These are phyloP conservation scores for Trametes cinnabarina DNA, from an alignment of 768 basidiomycete genomes.

Conservation along the genomic window DNA sequence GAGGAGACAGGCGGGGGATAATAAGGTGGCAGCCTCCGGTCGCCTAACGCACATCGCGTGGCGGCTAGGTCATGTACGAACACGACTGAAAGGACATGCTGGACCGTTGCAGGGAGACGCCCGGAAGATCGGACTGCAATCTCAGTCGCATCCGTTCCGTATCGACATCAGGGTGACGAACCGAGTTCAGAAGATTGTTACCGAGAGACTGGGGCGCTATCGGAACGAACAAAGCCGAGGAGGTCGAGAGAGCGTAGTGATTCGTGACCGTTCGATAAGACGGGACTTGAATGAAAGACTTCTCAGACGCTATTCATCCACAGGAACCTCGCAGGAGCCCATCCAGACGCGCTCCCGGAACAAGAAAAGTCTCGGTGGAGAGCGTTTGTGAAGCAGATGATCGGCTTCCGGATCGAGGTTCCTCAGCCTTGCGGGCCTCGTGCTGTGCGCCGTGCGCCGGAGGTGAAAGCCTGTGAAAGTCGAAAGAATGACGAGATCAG, in stretches of 20 bases:
- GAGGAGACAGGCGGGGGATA: conserved; percentile 14
- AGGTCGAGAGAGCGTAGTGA: conserved; percentile 10
- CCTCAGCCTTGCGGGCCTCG: conserved; percentile 17
- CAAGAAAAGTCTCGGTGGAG: conserved; percentile 7
- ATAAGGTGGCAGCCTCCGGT: conserved; percentile 25
- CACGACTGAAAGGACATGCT: conserved; percentile 23
- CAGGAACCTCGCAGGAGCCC: conserved; percentile 9
- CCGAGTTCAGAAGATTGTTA: conserved; percentile 19
- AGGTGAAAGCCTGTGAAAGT: conserved; percentile 11
- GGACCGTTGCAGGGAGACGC: conserved; percentile 19
- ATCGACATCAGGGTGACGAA: conserved; percentile 15
- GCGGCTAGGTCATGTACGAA: conserved; percentile 25
- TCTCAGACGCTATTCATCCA: conserved; percentile 18
- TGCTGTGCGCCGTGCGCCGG: conserved; percentile 7
- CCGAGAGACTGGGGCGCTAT: conserved; percentile 19
- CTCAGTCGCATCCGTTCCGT: conserved; percentile 21
- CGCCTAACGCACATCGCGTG: conserved; percentile 32
- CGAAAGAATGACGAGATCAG: conserved; percentile 8
- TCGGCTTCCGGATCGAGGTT: conserved; percentile 24
- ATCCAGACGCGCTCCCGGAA: conserved; percentile 9
- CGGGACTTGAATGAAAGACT: conserved; percentile 23
- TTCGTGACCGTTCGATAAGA: conserved; percentile 22
- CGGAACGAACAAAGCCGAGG: conserved; percentile 17
- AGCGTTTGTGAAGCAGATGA: conserved; percentile 11
- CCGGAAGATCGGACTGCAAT: conserved; percentile 27